Evolutionary conservation across 441 rosid species (phyloP).

Genomic region (Metrosideros polymorpha): DNA sequence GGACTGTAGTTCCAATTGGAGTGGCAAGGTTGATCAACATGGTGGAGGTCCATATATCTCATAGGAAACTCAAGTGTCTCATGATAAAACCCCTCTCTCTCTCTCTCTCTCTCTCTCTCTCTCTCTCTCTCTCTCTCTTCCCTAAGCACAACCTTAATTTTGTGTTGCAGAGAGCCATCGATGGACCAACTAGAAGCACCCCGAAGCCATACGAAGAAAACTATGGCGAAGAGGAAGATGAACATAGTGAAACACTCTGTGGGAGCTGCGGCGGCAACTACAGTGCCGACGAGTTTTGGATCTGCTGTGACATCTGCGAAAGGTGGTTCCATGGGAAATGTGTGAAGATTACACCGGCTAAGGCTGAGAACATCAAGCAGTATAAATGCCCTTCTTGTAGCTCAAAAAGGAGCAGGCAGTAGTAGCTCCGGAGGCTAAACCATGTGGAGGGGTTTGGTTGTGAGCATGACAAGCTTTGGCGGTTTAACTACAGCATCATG

Average conservation of each 20-base stretch:
- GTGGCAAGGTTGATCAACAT: background rate
- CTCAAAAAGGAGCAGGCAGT: conserved; percentile 56
- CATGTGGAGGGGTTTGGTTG: background rate
- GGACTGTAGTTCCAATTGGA: background rate
- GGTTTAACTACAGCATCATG: background rate
- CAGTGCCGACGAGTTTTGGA: conserved; percentile 71
- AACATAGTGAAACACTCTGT: conserved; percentile 64
- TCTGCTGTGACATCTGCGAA: conserved; percentile 75
- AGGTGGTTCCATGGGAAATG: conserved; percentile 86
- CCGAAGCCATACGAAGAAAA: conserved; percentile 43
- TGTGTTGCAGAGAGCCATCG: conserved; percentile 48
- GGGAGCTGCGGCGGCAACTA: conserved; percentile 72
- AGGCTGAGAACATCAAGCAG: conserved; percentile 73
- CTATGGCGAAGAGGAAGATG: conserved; percentile 65
- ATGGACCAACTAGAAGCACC: conserved; percentile 51
- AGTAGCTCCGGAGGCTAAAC: background rate
- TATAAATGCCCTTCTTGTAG: conserved; percentile 81
- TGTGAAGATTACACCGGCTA: conserved; percentile 77
- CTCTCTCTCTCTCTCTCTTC: background rate
- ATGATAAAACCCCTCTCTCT: background rate
- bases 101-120: background rate
- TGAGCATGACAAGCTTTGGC: background rate
- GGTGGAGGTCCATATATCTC: background rate
- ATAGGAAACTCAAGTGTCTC: background rate
- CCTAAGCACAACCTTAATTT: background rate